phyloP scores from a whole-genome alignment of 83 land plant species.

The Diphasiastrum complanatum region DNA sequence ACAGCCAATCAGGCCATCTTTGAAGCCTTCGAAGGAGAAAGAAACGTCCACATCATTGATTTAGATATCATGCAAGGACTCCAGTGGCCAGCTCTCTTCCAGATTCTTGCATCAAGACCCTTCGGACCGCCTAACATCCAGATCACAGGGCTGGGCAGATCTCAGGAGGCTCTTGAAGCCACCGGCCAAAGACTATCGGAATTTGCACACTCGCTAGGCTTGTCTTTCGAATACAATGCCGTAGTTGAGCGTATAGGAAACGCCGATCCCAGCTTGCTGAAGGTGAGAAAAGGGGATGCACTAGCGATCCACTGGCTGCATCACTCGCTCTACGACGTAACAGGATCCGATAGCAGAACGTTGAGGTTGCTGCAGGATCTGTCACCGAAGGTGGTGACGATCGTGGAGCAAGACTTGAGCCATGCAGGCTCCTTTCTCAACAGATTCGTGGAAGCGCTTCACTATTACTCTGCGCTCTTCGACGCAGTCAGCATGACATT shows the following conservation, averaged over 20 bases:
- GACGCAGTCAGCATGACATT: constrained; percentile 87
- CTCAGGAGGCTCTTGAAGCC: constrained; percentile 76
- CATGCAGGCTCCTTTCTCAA: constrained; percentile 67
- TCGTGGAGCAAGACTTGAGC: constrained; percentile 91
- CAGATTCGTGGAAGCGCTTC: constrained; percentile 87
- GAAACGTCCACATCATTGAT: constrained; percentile 81
- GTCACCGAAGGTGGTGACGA: constrained; percentile 77
- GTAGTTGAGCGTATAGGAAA: constrained; percentile 71
- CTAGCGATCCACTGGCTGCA: constrained; percentile 93
- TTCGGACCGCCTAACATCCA: constrained; percentile 40
- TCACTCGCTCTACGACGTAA: constrained; percentile 91
- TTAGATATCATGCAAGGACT: constrained; percentile 91
- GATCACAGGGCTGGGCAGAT: constrained; percentile 73
- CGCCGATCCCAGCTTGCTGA: constrained; percentile 44
- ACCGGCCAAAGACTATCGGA: constrained; percentile 82
- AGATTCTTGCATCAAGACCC: constrained; percentile 34
- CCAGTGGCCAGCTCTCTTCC: constrained; percentile 91
- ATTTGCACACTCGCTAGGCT: constrained; percentile 66
- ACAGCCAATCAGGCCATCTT: constrained; percentile 90
- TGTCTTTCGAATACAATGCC: constrained; percentile 73
- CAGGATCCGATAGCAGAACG: constrained; percentile 71
- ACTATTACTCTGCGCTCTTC: constrained; percentile 91
- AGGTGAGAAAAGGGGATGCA: constrained; percentile 55
- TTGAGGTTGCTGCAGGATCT: constrained; percentile 59
- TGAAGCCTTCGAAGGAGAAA: constrained; percentile 77